These are phyloP conservation scores for Boletus insuetus DNA, from an alignment of 768 basidiomycete genomes.

Conservation along the genomic window DNA sequence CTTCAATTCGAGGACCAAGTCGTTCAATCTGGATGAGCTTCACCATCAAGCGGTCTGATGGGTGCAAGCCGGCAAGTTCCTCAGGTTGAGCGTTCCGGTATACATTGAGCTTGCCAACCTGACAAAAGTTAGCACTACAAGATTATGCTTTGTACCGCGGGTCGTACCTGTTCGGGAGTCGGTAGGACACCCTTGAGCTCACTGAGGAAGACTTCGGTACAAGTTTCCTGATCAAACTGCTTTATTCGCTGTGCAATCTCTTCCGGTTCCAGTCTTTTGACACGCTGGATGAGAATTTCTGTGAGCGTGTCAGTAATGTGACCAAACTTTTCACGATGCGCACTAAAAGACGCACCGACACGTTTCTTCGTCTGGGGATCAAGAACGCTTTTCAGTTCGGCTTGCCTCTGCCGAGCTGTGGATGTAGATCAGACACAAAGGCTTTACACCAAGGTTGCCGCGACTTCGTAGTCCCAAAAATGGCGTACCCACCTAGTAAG, in stretches of 20 bases:
- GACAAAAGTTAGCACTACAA: background rate
- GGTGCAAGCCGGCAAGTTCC: conserved; percentile 86
- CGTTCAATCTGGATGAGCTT: conserved; percentile 93
- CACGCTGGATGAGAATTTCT: conserved; percentile 93
- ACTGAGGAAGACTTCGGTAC: conserved; percentile 84
- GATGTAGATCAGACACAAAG: conserved; percentile 9
- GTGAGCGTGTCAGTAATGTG: background rate
- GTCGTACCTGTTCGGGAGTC: conserved; percentile 78
- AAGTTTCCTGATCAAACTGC: conserved; percentile 83
- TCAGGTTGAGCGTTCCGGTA: conserved; percentile 84
- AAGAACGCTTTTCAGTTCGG: conserved; percentile 88
- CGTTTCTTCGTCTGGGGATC: conserved; percentile 90
- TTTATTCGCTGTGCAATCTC: conserved; percentile 82
- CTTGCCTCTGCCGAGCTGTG: conserved; percentile 76
- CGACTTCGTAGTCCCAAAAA: background rate
- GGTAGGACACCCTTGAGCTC: conserved; percentile 88
- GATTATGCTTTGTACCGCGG: background rate
- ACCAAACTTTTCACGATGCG: background rate
- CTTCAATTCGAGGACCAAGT: conserved; percentile 81
- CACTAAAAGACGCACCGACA: conserved; percentile 62
- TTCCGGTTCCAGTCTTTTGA: conserved; percentile 80
- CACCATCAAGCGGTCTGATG: conserved; percentile 95
- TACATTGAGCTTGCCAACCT: conserved; percentile 87
- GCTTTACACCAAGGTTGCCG: background rate
- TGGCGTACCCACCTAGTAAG: conserved; percentile 61